phyloP scores from a whole-genome alignment of 768 basidiomycete species.

The Rhodocollybia butyracea region DNA sequence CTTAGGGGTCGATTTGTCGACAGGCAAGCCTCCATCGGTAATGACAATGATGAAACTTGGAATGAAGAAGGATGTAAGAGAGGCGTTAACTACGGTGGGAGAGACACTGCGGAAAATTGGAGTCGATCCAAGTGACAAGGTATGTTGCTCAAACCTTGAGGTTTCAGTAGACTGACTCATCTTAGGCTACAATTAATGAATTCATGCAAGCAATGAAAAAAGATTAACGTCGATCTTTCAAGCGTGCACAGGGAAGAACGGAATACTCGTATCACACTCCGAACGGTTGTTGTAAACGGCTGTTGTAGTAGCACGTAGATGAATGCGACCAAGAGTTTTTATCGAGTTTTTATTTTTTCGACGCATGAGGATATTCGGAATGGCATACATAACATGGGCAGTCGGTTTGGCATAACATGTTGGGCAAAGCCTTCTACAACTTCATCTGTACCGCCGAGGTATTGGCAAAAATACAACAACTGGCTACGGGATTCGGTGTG shows the following conservation, averaged over 20 bases:
- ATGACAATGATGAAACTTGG: conserved; percentile 55
- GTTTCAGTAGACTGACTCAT: background rate
- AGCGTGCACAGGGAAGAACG: too few species aligned
- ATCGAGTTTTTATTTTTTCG: background rate
- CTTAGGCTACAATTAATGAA: conserved; percentile 2
- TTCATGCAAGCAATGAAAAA: conserved; percentile 8
- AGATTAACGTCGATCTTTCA: too few species aligned
- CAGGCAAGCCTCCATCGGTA: conserved; percentile 42
- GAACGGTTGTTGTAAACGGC: too few species aligned
- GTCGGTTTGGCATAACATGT: conserved; percentile 13
- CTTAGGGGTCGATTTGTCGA: conserved; percentile 46
- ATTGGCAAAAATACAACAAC: background rate
- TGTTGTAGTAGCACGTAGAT: background rate
- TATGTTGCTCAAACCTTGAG: background rate
- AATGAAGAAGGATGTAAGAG: conserved; percentile 49
- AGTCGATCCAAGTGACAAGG: conserved; percentile 34
- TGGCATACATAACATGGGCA: background rate
- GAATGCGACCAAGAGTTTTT: background rate
- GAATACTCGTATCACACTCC: too few species aligned
- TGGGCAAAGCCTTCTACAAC: background rate
- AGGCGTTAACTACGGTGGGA: conserved; percentile 40
- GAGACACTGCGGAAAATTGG: conserved; percentile 57
- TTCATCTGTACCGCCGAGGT: too few species aligned
- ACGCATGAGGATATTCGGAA: background rate
- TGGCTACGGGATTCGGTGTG: conserved; percentile 14